These are phyloP conservation scores for Solanum chacoense DNA, from an alignment of 305 asterid genomes.

Conservation along the genomic window DNA sequence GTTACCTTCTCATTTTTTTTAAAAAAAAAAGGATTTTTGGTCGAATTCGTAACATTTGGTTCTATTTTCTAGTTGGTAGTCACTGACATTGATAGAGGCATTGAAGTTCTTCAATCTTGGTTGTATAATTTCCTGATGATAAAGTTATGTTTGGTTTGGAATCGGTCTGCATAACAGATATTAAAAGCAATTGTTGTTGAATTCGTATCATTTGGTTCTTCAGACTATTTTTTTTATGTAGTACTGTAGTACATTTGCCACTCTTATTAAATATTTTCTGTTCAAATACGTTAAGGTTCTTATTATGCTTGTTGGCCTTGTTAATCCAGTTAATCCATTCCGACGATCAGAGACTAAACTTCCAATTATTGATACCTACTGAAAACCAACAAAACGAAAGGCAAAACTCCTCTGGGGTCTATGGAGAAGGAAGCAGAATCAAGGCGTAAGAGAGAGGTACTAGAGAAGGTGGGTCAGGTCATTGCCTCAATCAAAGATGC, in stretches of 20 bases:
- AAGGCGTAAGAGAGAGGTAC: constrained; percentile 11
- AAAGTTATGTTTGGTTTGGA: background rate
- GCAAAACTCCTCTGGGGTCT: background rate
- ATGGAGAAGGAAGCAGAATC: constrained; percentile 3
- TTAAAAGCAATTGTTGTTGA: background rate
- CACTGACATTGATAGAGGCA: background rate
- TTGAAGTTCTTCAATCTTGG: background rate
- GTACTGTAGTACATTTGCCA: background rate
- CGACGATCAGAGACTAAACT: background rate
- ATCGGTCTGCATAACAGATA: background rate
- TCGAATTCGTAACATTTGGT: background rate
- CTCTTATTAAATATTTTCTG: background rate
- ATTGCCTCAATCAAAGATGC: constrained; percentile 41
- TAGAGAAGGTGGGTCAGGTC: constrained; percentile 52
- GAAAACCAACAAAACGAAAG: background rate
- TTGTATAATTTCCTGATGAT: background rate
- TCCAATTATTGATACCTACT: background rate
- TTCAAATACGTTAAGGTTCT: background rate
- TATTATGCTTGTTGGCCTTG: background rate
- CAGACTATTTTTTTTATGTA: background rate
- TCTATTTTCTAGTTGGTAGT: background rate
- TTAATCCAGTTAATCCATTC: background rate
- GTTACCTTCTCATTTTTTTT: background rate
- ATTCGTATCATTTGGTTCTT: background rate
- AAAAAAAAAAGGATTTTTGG: background rate